Percentiles rank a stretch among this genome's conserved stretches.
Conservation (phyloP, 2,329 filamentous ascomycete species). For the Cytospora piceae region DNA sequence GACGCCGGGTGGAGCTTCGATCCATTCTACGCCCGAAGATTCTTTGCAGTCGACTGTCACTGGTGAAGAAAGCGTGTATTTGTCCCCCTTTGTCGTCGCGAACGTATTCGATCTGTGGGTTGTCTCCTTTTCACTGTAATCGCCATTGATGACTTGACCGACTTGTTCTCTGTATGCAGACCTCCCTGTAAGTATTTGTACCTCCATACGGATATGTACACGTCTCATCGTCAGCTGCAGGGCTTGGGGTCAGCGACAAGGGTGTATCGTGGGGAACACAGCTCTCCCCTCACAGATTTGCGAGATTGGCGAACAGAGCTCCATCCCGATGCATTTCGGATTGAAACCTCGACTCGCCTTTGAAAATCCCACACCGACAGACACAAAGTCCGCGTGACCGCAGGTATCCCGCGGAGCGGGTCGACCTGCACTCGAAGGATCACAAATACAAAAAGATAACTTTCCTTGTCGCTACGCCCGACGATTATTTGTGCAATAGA, state of each 20-base stretch:
- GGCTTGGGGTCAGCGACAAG: slow-evolving; percentile 21
- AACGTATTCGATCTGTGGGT: neutral
- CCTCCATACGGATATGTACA: slow-evolving; percentile 1
- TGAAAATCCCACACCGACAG: neutral
- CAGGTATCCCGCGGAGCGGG: neutral
- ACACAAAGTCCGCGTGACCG: neutral
- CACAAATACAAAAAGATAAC: slow-evolving; percentile 2
- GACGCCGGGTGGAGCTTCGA: slow-evolving; percentile 27
- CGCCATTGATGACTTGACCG: slow-evolving; percentile 5
- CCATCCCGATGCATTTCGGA: slow-evolving; percentile 29
- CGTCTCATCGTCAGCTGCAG: slow-evolving; percentile 25
- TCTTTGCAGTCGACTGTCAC: slow-evolving; percentile 1
- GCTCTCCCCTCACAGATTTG: slow-evolving; percentile 25
- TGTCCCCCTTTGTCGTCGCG: neutral
- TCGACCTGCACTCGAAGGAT: neutral
- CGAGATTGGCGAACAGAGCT: slow-evolving; percentile 23
- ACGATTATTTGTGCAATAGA: neutral
- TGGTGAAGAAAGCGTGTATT: neutral
- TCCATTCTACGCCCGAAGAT: slow-evolving; percentile 14
- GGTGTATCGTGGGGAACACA: slow-evolving; percentile 27
- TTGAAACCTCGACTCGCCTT: slow-evolving; percentile 5
- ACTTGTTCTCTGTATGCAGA: slow-evolving; percentile 12
- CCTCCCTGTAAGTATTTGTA: slow-evolving; percentile 12
- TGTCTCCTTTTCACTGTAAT: neutral
- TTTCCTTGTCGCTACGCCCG: slow-evolving; percentile 3